Percentiles rank a stretch among this genome's conserved stretches.
Evolutionary conservation across 441 rosid species (phyloP).

Genomic region (Gossypium lobatum): DNA sequence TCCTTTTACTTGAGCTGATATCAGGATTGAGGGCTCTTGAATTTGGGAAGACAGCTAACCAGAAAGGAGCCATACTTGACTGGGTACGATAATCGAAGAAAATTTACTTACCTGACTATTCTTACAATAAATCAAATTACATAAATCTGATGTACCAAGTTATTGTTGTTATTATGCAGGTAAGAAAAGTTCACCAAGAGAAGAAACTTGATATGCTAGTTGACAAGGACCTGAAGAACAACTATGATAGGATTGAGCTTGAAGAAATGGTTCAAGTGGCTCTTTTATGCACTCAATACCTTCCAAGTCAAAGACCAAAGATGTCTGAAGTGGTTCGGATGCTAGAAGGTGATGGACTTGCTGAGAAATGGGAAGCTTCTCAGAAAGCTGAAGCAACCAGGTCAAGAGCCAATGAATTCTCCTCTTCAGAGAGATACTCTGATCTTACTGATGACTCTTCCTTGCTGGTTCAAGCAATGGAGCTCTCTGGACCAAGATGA

Average conservation of each 20-base stretch:
- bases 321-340: slow-evolving; percentile 95
- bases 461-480: slow-evolving; percentile 84
- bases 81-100: slow-evolving; percentile 45
- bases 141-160: background rate
- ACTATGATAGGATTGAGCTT: slow-evolving; percentile 65
- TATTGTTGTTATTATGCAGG: slow-evolving; percentile 31
- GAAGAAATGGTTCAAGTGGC: slow-evolving; percentile 90
- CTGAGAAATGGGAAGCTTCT: slow-evolving; percentile 96
- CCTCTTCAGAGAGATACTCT: slow-evolving; percentile 74
- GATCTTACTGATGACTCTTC: slow-evolving; percentile 89
- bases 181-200: slow-evolving; percentile 77
- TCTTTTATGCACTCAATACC: slow-evolving; percentile 72
- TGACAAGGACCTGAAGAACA: slow-evolving; percentile 73
- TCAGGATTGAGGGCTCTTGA: slow-evolving; percentile 81
- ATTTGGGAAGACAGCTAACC: slow-evolving; percentile 72
- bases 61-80: slow-evolving; percentile 84
- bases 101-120: background rate
- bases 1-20: slow-evolving; percentile 73
- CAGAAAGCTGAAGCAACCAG: slow-evolving; percentile 60
- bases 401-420: slow-evolving; percentile 56
- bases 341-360: slow-evolving; percentile 96
- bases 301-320: slow-evolving; percentile 76
- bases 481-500: slow-evolving; percentile 93
- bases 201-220: slow-evolving; percentile 72
- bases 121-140: background rate